Evolutionary conservation across 306 rosid genomes (phyloP).

Genomic region (Nissolia schottii): DNA sequence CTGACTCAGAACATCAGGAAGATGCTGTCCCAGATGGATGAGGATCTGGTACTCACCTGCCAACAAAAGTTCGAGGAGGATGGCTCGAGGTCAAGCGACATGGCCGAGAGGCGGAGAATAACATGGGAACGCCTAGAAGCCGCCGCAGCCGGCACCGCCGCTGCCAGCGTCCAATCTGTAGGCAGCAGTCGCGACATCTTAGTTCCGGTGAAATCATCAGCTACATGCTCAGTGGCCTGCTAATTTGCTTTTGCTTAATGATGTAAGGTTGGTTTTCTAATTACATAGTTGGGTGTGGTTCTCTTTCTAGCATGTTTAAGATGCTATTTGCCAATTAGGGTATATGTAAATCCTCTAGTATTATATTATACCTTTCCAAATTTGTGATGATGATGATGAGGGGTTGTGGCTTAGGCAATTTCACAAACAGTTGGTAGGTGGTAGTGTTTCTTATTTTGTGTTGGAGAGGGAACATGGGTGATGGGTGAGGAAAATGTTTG

Average conservation of each 20-base stretch:
- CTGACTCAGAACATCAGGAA: constrained; percentile 75
- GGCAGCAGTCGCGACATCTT: constrained; percentile 36
- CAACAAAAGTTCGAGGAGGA: constrained; percentile 79
- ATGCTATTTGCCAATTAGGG: constrained; percentile 25
- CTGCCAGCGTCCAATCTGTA: constrained; percentile 29
- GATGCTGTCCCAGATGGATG: constrained; percentile 81
- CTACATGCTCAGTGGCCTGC: constrained; percentile 83
- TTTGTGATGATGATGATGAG: constrained; percentile 27
- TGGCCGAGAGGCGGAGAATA: constrained; percentile 71
- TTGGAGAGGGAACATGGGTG: constrained; percentile 14
- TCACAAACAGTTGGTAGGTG: constrained; percentile 7
- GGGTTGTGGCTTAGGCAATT: constrained; percentile 20
- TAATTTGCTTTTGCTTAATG: constrained; percentile 30
- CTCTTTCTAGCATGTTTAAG: constrained; percentile 11
- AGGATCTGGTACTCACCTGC: constrained; percentile 69
- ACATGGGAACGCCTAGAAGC: constrained; percentile 89
- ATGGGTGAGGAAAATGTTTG: neutral
- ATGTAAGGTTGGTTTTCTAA: constrained; percentile 15
- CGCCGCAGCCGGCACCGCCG: constrained; percentile 35
- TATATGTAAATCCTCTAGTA: constrained; percentile 37
- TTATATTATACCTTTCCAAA: constrained; percentile 23
- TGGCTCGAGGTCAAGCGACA: constrained; percentile 37
- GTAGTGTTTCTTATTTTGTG: constrained; percentile 17
- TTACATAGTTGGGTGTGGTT: constrained; percentile 28
- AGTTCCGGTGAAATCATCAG: constrained; percentile 53